Percentiles rank a stretch among this genome's conserved stretches.
Evolutionary conservation across 768 basidiomycete species (phyloP).

Genomic region (Leccinum incarnatum): DNA sequence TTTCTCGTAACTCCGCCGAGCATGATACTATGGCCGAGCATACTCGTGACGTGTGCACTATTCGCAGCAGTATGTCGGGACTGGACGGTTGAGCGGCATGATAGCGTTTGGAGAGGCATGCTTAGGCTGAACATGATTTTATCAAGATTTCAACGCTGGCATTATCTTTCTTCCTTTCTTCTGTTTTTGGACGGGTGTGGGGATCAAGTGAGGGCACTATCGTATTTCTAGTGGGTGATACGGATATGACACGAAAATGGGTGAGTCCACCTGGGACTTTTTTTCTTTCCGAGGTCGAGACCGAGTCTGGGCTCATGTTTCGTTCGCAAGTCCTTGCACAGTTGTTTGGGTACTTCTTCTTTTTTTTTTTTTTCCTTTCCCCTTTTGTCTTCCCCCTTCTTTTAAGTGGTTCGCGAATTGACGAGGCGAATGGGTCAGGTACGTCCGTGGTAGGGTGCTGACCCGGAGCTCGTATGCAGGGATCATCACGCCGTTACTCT

Average conservation of each 20-base stretch:
- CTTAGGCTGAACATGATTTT: slow-evolving; percentile 3
- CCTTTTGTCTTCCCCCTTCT: too few species aligned
- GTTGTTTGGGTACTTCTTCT: slow-evolving; percentile 42
- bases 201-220: slow-evolving; percentile 42
- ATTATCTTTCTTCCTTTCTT: slow-evolving; percentile 13
- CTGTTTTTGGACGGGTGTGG: too few species aligned
- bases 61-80: slow-evolving; percentile 67
- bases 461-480: slow-evolving; percentile 12
- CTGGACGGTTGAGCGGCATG: slow-evolving; percentile 59
- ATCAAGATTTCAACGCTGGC: background rate
- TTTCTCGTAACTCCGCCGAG: slow-evolving; percentile 62
- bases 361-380: background rate
- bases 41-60: slow-evolving; percentile 69
- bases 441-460: slow-evolving; percentile 45
- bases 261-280: slow-evolving; percentile 29
- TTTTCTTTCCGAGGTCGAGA: slow-evolving; percentile 6
- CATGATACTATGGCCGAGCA: slow-evolving; percentile 68
- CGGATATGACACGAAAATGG: slow-evolving; percentile 50
- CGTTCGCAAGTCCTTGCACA: slow-evolving; percentile 39
- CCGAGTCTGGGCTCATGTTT: background rate
- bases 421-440: slow-evolving; percentile 15
- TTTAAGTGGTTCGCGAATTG: background rate
- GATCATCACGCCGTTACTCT: slow-evolving; percentile 35
- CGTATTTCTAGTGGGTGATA: slow-evolving; percentile 58
- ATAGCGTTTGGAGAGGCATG: slow-evolving; percentile 24